These are phyloP conservation scores for Barnettozyma pratensis DNA, from an alignment of 805 yeast species.

Conservation along the genomic window DNA sequence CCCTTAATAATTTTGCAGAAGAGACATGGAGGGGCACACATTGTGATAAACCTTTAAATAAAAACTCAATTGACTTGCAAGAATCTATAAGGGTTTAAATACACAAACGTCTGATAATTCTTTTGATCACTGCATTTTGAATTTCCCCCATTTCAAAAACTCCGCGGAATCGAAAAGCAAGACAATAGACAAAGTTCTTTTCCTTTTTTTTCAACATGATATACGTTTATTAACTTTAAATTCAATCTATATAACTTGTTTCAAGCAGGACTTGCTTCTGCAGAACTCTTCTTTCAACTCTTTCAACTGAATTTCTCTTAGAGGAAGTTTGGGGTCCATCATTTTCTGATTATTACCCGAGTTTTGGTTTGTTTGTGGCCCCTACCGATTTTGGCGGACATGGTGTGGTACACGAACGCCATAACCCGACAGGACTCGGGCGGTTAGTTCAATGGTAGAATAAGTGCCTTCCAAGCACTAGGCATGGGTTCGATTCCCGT, in stretches of 20 bases:
- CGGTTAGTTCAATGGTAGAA: constrained; percentile 88
- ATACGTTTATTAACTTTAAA: too few relatives aligned
- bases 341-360: background rate
- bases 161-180: background rate
- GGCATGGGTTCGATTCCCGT: constrained; percentile 91
- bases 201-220: too few relatives aligned
- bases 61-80: background rate
- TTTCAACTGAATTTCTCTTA: too few relatives aligned
- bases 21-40: constrained; percentile 57
- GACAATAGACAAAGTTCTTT: too few relatives aligned
- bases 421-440: constrained; percentile 31
- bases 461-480: constrained; percentile 87
- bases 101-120: too few relatives aligned
- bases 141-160: background rate
- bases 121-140: background rate
- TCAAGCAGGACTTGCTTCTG: too few relatives aligned
- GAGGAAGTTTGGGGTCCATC: background rate
- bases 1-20: constrained; percentile 93
- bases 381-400: background rate
- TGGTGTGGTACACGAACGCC: background rate
- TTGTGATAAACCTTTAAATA: constrained; percentile 3
- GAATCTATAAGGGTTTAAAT: too few relatives aligned
- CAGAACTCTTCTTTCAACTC: too few relatives aligned
- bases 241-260: too few relatives aligned
- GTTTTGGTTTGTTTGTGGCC: background rate